Evolutionary conservation across 805 yeast species (phyloP).

Genomic region (Barnettozyma californica): DNA sequence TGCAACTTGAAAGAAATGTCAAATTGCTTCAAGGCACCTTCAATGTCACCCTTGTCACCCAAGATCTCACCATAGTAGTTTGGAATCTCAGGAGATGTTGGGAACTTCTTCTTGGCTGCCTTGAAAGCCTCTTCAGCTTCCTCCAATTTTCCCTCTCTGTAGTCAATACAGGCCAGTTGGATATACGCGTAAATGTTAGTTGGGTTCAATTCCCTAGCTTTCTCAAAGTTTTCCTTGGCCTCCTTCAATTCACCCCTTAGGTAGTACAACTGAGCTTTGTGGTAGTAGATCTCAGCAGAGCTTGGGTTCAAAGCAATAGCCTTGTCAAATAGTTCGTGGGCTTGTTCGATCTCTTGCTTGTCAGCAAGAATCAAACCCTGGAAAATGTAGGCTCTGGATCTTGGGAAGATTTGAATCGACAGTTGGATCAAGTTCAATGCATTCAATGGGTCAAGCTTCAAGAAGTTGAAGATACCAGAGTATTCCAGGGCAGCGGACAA

Average conservation of each 20-base stretch:
- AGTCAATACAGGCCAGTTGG: slow-evolving; percentile 88
- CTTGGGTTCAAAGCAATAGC: slow-evolving; percentile 68
- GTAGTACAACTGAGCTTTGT: slow-evolving; percentile 88
- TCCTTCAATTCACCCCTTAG: slow-evolving; percentile 66
- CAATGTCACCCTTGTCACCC: slow-evolving; percentile 70
- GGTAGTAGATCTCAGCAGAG: slow-evolving; percentile 84
- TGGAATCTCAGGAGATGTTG: slow-evolving; percentile 86
- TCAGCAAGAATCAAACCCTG: slow-evolving; percentile 83
- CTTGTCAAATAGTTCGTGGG: slow-evolving; percentile 63
- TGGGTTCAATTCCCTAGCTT: slow-evolving; percentile 70
- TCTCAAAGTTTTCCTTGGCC: slow-evolving; percentile 71
- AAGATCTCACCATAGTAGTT: slow-evolving; percentile 94
- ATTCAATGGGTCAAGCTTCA: slow-evolving; percentile 63
- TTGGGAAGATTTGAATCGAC: slow-evolving; percentile 63
- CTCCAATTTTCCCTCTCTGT: slow-evolving; percentile 60
- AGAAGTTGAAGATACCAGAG: slow-evolving; percentile 75
- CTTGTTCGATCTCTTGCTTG: slow-evolving; percentile 60
- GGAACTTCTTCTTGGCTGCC: slow-evolving; percentile 68
- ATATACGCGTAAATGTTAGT: slow-evolving; percentile 79
- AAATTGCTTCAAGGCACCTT: slow-evolving; percentile 74
- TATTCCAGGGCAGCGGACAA: slow-evolving; percentile 78
- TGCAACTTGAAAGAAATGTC: slow-evolving; percentile 84
- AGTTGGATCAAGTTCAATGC: slow-evolving; percentile 62
- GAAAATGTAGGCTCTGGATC: slow-evolving; percentile 77
- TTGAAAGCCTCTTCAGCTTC: slow-evolving; percentile 63